Conservation (phyloP, 78 protist genomes). For the Thecamonas trahens region DNA sequence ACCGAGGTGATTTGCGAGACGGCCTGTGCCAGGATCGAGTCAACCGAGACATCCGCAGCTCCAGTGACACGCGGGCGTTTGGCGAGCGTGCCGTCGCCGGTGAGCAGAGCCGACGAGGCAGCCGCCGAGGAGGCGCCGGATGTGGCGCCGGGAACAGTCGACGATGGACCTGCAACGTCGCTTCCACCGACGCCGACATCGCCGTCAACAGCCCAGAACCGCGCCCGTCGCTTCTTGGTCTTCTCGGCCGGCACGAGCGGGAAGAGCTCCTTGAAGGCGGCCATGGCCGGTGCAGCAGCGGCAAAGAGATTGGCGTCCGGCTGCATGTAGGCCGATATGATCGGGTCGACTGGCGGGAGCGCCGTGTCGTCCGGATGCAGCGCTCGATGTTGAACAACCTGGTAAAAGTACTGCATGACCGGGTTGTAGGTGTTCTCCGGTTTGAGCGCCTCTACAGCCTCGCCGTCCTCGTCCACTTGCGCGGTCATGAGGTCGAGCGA, state of each 20-base stretch:
- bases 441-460: neutral
- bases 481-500: conserved; percentile 4
- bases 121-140: neutral
- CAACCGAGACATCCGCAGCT: too few relatives aligned
- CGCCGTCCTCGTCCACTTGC: conserved; percentile 18
- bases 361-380: conserved; percentile 7
- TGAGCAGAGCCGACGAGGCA: neutral
- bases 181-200: neutral
- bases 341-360: conserved; percentile 9
- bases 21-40: too few relatives aligned
- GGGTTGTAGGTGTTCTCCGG: conserved; percentile 14
- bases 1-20: neutral
- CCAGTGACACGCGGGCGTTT: neutral
- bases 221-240: neutral
- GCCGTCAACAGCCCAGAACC: neutral
- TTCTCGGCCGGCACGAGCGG: neutral
- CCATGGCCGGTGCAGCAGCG: neutral
- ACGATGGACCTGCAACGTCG: too few relatives aligned
- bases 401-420: conserved; percentile 15
- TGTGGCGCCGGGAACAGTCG: neutral
- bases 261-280: neutral
- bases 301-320: neutral
- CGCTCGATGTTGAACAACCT: neutral
- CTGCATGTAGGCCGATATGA: neutral
- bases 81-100: neutral